Evolutionary conservation across 108 stramenopile species (phyloP).

Genomic region (Skeletonema menzelii): DNA sequence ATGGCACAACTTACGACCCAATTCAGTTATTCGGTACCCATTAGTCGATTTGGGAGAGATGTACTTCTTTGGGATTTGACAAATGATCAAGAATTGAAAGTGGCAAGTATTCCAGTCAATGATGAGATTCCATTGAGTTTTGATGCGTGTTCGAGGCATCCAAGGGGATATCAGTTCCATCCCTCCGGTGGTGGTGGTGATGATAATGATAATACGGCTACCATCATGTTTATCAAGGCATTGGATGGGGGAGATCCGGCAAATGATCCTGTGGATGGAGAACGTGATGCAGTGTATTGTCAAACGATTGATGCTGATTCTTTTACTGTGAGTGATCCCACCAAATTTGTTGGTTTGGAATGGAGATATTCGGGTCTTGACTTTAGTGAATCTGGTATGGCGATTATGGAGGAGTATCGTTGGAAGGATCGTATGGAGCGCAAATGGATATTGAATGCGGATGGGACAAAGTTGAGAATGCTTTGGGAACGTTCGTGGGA

Average conservation of each 20-base stretch:
- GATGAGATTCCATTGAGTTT: conserved; percentile 46
- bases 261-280: conserved; percentile 28
- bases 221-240: conserved; percentile 21
- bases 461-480: conserved; percentile 15
- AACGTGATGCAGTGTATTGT: conserved; percentile 35
- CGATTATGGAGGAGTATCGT: conserved; percentile 25
- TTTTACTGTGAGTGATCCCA: conserved; percentile 12
- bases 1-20: conserved; percentile 14
- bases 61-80: conserved; percentile 40
- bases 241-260: conserved; percentile 34
- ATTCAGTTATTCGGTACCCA: conserved; percentile 39
- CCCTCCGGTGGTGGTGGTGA: conserved; percentile 12
- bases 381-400: conserved; percentile 23
- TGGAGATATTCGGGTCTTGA: conserved; percentile 35
- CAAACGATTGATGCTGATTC: conserved; percentile 6
- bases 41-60: conserved; percentile 25
- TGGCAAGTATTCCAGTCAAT: conserved; percentile 35
- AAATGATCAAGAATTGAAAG: not conserved
- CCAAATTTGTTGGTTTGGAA: conserved; percentile 29
- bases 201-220: not conserved
- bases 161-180: conserved; percentile 28
- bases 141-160: conserved; percentile 43
- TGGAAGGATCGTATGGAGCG: conserved; percentile 46
- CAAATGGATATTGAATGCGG: conserved; percentile 24
- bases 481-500: conserved; percentile 43